These are phyloP conservation scores for Periglandula ipomoeae DNA, from an alignment of 2,329 filamentous ascomycete genomes.

Conservation along the genomic window DNA sequence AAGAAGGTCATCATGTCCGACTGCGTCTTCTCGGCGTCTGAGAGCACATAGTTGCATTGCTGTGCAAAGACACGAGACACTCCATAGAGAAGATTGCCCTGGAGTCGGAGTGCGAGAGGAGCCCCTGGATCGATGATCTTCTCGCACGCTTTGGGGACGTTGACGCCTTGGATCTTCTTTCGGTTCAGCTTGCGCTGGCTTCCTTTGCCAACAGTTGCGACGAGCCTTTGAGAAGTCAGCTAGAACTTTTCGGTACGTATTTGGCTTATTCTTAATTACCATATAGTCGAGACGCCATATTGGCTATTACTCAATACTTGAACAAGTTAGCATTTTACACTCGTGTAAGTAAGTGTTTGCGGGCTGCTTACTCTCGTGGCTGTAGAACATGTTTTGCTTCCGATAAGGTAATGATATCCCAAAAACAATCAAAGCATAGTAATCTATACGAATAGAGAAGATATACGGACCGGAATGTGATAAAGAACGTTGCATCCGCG, in stretches of 20 bases:
- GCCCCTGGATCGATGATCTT: constrained; percentile 77
- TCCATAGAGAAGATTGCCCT: constrained; percentile 80
- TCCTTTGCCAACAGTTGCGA: constrained; percentile 78
- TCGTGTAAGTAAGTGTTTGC: background rate
- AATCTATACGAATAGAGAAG: background rate
- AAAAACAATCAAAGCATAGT: background rate
- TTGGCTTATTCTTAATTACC: constrained; percentile 43
- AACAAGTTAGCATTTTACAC: constrained; percentile 15
- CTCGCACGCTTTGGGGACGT: constrained; percentile 77
- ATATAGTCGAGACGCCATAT: constrained; percentile 90
- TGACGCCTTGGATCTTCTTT: constrained; percentile 80
- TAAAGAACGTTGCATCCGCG: background rate
- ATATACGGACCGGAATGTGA: background rate
- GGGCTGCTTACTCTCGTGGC: constrained; percentile 64
- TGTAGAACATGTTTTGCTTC: constrained; percentile 70
- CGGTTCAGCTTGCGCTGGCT: constrained; percentile 64
- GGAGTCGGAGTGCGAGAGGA: constrained; percentile 81
- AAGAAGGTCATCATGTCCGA: constrained; percentile 63
- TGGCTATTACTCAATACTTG: constrained; percentile 72
- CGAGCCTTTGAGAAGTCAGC: constrained; percentile 52
- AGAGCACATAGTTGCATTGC: constrained; percentile 78
- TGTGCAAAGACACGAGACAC: constrained; percentile 78
- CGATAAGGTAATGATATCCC: background rate
- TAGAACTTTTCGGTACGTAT: too few species aligned
- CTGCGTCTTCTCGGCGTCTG: constrained; percentile 68